Base-by-base conservation (phyloP, 2,329 filamentous ascomycete species). In the Pseudogymnoascus destructans region DNA sequence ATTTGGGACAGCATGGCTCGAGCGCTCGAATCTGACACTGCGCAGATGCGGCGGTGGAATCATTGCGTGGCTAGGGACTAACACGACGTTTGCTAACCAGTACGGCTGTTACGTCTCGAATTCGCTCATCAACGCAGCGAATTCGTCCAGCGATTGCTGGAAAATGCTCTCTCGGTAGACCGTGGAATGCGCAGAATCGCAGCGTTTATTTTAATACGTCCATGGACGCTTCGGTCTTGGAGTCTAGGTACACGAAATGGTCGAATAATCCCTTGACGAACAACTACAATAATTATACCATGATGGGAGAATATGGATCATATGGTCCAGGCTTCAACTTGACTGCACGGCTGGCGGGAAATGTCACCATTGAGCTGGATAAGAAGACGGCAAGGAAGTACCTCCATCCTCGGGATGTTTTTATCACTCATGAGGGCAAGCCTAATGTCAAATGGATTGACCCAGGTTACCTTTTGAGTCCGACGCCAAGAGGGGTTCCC, bases 1-100 rank as follows among this genome's bases (percentile, higher is more conserved):
- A 7, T 85, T 85, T 65, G 83, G 82, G 23, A 86, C 82, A 0
- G 74, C 79, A 3, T 86, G 78, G 74, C 73, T 85, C 38, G 74
- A 80, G 58, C 71, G 74, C 3, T 80, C 77, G 1, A 71, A 72
- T 0, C 69, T 87, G 1, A 71, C 73, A 0, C 73, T 86, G 10
- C 77, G 84, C 8, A 73, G 71, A 63, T 87, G 83, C 63, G 80
- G 81, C 3, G 84, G 84, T 13, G 84, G 83, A 9, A 80, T 87
- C 58, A 84, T 81, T 0, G 83, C 84, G 0, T 86, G 83, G 84
- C 86, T 86, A 65, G 81, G 79, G 25, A 76, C 78, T 0, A 85
- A 85, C 68, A 86, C 82, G 0, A 84, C 81, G 0, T 84, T 81
- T 57, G 67, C 69, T 4, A 87, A 87, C 70, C 83, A 82, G 64